These are phyloP conservation scores for Sorghum bicolor DNA, from an alignment of 176 grass and related monocot genomes.

Conservation along the genomic window DNA sequence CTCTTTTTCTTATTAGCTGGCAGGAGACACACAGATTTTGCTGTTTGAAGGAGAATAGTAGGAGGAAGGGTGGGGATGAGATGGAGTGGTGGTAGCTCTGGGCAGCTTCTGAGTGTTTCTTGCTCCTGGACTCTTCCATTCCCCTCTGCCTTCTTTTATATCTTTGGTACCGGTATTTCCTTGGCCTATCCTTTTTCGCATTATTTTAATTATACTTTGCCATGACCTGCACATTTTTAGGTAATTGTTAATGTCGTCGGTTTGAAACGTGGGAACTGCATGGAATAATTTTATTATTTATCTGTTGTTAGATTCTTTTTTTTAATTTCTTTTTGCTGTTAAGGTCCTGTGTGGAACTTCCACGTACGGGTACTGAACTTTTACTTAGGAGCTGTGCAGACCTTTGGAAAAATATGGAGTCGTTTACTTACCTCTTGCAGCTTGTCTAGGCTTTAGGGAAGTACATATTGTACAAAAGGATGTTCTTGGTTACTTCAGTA, in stretches of 20 bases:
- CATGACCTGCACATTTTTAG: not conserved
- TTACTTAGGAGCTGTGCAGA: not conserved
- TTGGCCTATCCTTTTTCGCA: not conserved
- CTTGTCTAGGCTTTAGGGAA: not conserved
- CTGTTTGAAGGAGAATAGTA: slow-evolving; percentile 1
- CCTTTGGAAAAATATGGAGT: not conserved
- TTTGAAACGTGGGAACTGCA: not conserved
- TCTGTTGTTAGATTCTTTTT: not conserved
- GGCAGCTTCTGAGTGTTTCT: slow-evolving; percentile 22
- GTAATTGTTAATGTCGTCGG: not conserved
- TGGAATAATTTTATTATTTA: not conserved
- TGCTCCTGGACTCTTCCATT: slow-evolving; percentile 26
- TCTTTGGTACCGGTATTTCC: not conserved
- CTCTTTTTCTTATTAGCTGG: not conserved
- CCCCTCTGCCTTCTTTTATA: slow-evolving; percentile 21
- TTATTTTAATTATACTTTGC: not conserved
- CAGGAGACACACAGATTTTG: not conserved
- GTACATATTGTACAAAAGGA: not conserved
- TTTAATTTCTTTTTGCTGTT: not conserved
- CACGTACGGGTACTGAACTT: not conserved
- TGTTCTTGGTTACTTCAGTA: not conserved
- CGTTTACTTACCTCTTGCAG: not conserved
- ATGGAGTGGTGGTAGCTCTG: slow-evolving; percentile 16
- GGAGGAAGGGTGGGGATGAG: slow-evolving; percentile 9
- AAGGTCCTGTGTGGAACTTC: not conserved